phyloP scores from a whole-genome alignment of 306 rosid species.

The Vigna reflexopilosa region DNA sequence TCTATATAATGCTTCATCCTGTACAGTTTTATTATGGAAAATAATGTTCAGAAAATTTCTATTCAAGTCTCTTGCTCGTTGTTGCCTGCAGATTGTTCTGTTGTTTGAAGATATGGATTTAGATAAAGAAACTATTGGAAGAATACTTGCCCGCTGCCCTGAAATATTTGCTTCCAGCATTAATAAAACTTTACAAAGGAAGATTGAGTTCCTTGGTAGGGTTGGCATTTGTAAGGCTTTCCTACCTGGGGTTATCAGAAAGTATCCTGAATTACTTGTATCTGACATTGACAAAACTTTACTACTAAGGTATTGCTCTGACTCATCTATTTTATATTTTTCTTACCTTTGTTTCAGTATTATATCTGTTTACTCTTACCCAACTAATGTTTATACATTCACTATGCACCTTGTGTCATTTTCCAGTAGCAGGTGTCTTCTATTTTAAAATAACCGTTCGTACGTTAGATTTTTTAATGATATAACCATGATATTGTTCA shows the following conservation, averaged over 20 bases:
- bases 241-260: constrained; percentile 75
- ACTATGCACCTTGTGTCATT: constrained; percentile 23
- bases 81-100: constrained; percentile 64
- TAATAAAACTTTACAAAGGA: constrained; percentile 65
- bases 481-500: constrained; percentile 24
- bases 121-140: constrained; percentile 67
- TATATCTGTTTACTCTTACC: constrained; percentile 18
- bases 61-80: constrained; percentile 23
- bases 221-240: constrained; percentile 62
- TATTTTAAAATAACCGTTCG: not conserved
- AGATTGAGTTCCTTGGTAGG: constrained; percentile 70
- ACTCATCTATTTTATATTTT: constrained; percentile 22
- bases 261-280: constrained; percentile 85
- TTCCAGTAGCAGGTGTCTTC: constrained; percentile 24
- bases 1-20: not conserved
- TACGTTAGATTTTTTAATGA: constrained; percentile 29
- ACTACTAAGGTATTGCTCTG: constrained; percentile 67
- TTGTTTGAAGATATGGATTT: constrained; percentile 73
- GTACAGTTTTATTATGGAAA: not conserved
- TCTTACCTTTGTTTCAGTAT: constrained; percentile 26
- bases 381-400: constrained; percentile 1
- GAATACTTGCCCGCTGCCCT: constrained; percentile 78
- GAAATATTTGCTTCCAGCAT: constrained; percentile 81
- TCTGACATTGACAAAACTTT: constrained; percentile 69
- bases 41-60: not conserved